Evolutionary conservation across 2,329 filamentous ascomycete species (phyloP), one percentile per base, ranked within the genome.

Genomic region (Sporothrix mexicana): DNA sequence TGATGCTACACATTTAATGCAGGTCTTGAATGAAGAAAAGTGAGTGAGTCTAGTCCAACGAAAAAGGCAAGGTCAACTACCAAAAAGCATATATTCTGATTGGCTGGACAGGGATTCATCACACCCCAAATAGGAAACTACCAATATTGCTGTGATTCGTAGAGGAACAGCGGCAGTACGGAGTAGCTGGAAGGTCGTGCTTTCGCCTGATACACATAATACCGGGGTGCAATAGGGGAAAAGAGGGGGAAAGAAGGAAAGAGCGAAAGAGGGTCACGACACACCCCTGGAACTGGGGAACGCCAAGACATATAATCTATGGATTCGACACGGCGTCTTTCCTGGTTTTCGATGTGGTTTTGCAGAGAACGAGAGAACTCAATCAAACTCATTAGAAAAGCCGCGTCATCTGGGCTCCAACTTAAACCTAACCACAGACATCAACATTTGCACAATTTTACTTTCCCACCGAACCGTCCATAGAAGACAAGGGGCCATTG

Each of bases 401-500:
- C n/a, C 59, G 59, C 59, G 59, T 59, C 55, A 59, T 59, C 55
- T 49, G 47, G 13, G 13, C 47, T 36, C 30, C 13, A 25, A 4
- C 23, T 53, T 25, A 10, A 23, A 53, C n/a, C 51, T 53, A 57
- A 57, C 10, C 23, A 3, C 23, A 25, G 23, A 36, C 4, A 55
- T 12, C n/a, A 55, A 57, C 55, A 57, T 15, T 59, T 59, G 55
- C 55, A 59, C 55, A 59, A 36, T 57, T 57, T 30, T 23, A 36
- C 30, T 36, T 36, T 36, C 30, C 3, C 30, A 36, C 30, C 7
- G 30, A 7, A 36, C 30, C 7, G 30, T 36, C 30, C 30, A 36
- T 36, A 57, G 30, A 23, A 6, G 10, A 4, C 10, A 23, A 13
- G 53, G 53, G 12, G 12, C 10, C 15, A 30, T 15, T n/a, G 25